Conservation (phyloP, 2,329 filamentous ascomycete species). For the Xylariaceae sp. region DNA sequence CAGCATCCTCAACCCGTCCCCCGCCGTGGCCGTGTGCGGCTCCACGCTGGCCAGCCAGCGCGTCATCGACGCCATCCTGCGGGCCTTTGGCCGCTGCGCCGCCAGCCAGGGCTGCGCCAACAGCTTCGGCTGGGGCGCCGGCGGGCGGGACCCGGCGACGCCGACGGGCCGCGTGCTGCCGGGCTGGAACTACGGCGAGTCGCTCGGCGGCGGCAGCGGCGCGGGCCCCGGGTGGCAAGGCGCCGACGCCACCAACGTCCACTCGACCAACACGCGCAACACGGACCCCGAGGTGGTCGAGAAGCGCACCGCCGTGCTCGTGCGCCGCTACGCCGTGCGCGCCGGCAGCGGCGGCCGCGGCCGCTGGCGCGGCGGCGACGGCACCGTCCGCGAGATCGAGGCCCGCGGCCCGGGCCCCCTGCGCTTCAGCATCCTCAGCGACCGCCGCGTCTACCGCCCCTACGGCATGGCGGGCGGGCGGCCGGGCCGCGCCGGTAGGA, state of each 20-base stretch:
- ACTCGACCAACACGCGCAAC: constrained; percentile 71
- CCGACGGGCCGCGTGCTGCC: constrained; percentile 2
- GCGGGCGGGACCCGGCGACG: constrained; percentile 1
- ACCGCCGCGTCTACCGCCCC: constrained; percentile 60
- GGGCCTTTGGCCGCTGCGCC: constrained; percentile 34
- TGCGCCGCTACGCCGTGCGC: constrained; percentile 56
- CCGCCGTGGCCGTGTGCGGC: constrained; percentile 12
- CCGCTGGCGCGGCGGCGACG: constrained; percentile 56
- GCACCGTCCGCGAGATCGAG: constrained; percentile 63
- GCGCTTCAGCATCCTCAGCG: constrained; percentile 63
- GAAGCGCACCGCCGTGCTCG: constrained; percentile 58
- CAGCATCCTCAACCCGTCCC: constrained; percentile 25
- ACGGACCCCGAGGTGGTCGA: constrained; percentile 67
- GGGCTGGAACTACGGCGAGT: constrained; percentile 57
- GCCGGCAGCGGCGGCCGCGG: constrained; percentile 51
- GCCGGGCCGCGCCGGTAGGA: constrained; percentile 58
- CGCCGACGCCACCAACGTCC: constrained; percentile 60
- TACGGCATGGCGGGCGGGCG: constrained; percentile 66
- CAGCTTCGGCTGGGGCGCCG: constrained; percentile 58
- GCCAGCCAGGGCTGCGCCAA: constrained; percentile 72
- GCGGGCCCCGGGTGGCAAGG: constrained; percentile 59
- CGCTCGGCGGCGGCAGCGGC: constrained; percentile 63
- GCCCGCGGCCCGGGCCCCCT: constrained; percentile 63
- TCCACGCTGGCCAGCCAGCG: constrained; percentile 14
- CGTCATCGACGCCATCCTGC: constrained; percentile 13